Evolutionary conservation across 768 basidiomycete species (phyloP).

Genomic region (Rhodotorula graminis): DNA sequence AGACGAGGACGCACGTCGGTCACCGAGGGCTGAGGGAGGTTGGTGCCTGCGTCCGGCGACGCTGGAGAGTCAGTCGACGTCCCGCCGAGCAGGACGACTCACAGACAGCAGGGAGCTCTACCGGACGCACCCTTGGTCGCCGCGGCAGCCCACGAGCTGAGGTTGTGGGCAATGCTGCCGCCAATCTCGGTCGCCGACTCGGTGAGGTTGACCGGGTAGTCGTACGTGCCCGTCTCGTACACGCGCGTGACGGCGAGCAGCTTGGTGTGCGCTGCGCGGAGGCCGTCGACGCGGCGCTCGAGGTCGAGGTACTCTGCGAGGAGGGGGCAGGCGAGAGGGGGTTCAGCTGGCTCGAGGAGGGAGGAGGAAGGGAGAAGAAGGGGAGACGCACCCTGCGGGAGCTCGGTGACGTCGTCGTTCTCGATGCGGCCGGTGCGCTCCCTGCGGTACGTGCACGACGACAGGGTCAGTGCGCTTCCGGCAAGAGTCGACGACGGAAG

Average conservation of each 20-base stretch:
- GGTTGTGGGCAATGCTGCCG: conserved; percentile 63
- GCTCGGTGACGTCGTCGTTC: conserved; percentile 88
- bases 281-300: conserved; percentile 87
- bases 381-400: conserved; percentile 65
- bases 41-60: conserved; percentile 48
- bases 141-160: conserved; percentile 73
- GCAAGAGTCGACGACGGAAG: too few species aligned
- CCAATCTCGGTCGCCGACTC: conserved; percentile 72
- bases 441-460: too few species aligned
- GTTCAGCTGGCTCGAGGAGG: not conserved
- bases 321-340: not conserved
- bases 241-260: conserved; percentile 73
- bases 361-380: not conserved
- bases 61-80: not conserved
- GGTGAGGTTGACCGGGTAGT: conserved; percentile 63
- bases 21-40: conserved; percentile 47
- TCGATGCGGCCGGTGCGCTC: conserved; percentile 85
- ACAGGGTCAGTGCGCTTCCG: too few species aligned
- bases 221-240: conserved; percentile 60
- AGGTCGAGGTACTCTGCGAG: conserved; percentile 89
- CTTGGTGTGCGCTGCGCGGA: conserved; percentile 53
- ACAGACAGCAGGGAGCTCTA: not conserved
- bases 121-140: conserved; percentile 38
- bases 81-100: not conserved
- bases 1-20: conserved; percentile 53